Evolutionary conservation across 108 stramenopile genomes (phyloP).

Genomic region (Schizochytrium sp.): DNA sequence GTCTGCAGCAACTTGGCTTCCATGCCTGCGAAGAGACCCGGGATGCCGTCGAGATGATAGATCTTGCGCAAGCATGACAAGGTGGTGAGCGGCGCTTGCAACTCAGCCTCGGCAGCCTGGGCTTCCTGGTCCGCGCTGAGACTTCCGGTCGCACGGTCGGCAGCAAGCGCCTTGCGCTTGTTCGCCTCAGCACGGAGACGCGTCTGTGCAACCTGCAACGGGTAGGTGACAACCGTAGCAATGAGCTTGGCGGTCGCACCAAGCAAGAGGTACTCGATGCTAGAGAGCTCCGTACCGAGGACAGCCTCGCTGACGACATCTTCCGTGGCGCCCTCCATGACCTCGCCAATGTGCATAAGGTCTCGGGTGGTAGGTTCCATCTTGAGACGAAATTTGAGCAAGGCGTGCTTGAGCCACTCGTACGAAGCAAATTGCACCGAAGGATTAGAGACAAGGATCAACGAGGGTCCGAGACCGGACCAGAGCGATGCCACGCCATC

Average conservation of each 20-base stretch:
- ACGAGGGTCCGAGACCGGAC: slow-evolving; percentile 47
- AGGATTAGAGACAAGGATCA: slow-evolving; percentile 56
- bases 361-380: background rate
- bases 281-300: background rate
- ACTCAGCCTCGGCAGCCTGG: background rate
- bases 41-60: slow-evolving; percentile 31
- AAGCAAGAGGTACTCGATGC: slow-evolving; percentile 44
- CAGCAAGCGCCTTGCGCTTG: background rate
- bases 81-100: background rate
- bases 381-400: slow-evolving; percentile 5
- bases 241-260: slow-evolving; percentile 50
- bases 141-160: background rate
- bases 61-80: slow-evolving; percentile 20
- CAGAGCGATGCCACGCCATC: slow-evolving; percentile 48
- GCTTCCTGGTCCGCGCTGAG: background rate
- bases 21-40: slow-evolving; percentile 51
- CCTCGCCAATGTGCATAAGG: background rate
- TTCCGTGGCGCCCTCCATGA: slow-evolving; percentile 2
- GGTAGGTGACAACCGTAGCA: slow-evolving; percentile 54
- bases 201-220: slow-evolving; percentile 53
- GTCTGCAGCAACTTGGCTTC: slow-evolving; percentile 56
- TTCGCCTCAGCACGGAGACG: slow-evolving; percentile 33
- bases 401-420: slow-evolving; percentile 45
- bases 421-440: slow-evolving; percentile 57
- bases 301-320: slow-evolving; percentile 16